Evolutionary conservation across 192 early-diverging fungal genomes (phyloP), one percentile per base, ranked within the genome.

Genomic region (Lobulomyces angularis): DNA sequence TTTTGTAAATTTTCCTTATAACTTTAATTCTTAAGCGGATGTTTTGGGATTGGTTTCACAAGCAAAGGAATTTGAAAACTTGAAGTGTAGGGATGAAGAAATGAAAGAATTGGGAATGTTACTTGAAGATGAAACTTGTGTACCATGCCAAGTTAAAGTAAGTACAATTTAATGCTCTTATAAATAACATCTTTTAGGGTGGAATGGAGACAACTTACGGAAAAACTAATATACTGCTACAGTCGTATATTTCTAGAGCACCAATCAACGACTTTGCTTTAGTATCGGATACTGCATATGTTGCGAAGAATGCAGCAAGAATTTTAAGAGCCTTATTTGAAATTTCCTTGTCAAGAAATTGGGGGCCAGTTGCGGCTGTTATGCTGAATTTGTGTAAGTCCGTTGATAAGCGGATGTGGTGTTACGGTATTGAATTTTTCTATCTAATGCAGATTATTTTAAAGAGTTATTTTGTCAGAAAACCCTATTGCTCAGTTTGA

Each of bases 251-350:
- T 29, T 85, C 86, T 3, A 67, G 80, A 19, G 68, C 76, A 1
- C 61, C 45, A 7, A 60, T 92, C 43, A 82, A 95, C 18, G 89
- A 95, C 61, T 97, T 95, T 74, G 84, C 90, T 2, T 66, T 99
- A 27, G 78, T 91, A 4, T 92, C 96, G 0, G 96, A 99, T 56
- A 68, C 72, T 29, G 81, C 79, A 0, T 99, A 94, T 60, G 88
- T 99, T 11, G 81, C 84, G 1, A 90, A 99, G 58, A 96, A 95
- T 51, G 79, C 87, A 1, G 82, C 78, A 1, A 83, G 96, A 48
- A 86, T 99, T 29, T 62, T 92, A 19, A 74, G 96, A 2, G 92
- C 96, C 2, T 53, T 99, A 35, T 99, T 99, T 56, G 89, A 99
- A 51, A 86, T 97, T 50, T 84, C 90, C 0, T 37, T 97, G 18